Percentiles rank a stretch among this genome's conserved stretches.
These are phyloP conservation scores for Pseudogymnoascus sp. DNA, from an alignment of 2,329 filamentous ascomycete species.

Conservation along the genomic window DNA sequence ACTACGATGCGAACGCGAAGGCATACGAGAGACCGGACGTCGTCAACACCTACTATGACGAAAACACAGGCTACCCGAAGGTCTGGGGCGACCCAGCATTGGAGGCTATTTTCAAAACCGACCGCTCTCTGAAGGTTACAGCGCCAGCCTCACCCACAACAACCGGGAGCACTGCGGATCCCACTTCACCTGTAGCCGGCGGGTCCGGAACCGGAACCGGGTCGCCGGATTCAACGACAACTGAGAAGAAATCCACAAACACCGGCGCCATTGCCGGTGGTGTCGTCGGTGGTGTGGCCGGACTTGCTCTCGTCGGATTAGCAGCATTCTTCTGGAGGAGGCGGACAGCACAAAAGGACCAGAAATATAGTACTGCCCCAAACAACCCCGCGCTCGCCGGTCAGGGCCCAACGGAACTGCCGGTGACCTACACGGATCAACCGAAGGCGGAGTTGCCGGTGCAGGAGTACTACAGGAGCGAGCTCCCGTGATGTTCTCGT, in stretches of 20 bases:
- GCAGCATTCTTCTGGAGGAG: constrained; percentile 17
- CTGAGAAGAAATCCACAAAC: constrained; percentile 7
- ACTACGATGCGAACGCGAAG: constrained; percentile 12
- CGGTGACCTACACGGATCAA: neutral
- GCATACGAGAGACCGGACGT: constrained; percentile 15
- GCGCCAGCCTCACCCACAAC: neutral
- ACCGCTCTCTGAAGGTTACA: constrained; percentile 4
- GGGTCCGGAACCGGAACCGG: neutral
- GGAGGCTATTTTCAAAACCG: constrained; percentile 5
- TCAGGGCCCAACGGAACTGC: neutral
- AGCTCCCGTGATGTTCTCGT: neutral
- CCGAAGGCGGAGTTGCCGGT: constrained; percentile 2
- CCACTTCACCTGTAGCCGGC: neutral
- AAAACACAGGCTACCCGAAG: neutral
- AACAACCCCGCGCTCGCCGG: neutral
- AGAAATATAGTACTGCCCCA: neutral
- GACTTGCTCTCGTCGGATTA: constrained; percentile 17
- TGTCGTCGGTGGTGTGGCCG: constrained; percentile 19
- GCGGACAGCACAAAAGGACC: neutral
- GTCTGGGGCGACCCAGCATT: constrained; percentile 1
- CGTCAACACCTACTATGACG: constrained; percentile 17
- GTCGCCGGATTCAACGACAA: neutral
- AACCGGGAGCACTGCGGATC: neutral
- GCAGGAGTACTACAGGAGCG: neutral
- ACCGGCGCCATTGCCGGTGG: constrained; percentile 20